phyloP scores from a whole-genome alignment of 305 asterid species.

The Fraxinus paxiana region DNA sequence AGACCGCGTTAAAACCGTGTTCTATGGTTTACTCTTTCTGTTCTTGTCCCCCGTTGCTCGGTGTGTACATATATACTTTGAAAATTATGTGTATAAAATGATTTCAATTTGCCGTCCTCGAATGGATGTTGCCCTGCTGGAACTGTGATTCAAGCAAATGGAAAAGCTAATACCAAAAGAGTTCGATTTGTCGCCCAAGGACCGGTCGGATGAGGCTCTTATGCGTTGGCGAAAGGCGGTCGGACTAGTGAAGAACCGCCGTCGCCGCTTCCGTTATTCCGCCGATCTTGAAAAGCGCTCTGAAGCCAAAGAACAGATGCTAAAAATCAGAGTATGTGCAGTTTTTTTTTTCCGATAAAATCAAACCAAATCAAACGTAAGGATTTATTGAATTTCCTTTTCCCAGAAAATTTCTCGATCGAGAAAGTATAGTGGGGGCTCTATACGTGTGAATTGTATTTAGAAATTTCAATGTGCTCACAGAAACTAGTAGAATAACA shows the following conservation, averaged over 20 bases:
- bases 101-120: background rate
- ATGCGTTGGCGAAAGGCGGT: conserved; percentile 68
- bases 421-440: background rate
- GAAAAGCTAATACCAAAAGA: conserved; percentile 41
- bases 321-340: conserved; percentile 53
- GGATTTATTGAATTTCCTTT: background rate
- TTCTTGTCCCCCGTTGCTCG: background rate
- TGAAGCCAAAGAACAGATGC: conserved; percentile 56
- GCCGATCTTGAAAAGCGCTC: conserved; percentile 65
- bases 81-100: background rate
- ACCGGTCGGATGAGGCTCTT: conserved; percentile 58
- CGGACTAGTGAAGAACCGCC: conserved; percentile 59
- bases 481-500: background rate
- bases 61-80: background rate
- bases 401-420: background rate
- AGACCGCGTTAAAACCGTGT: background rate
- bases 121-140: background rate
- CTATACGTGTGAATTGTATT: background rate
- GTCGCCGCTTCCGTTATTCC: conserved; percentile 68
- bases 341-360: background rate
- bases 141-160: conserved; percentile 17
- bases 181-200: conserved; percentile 54
- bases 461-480: background rate
- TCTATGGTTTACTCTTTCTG: background rate
- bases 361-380: background rate